These are phyloP conservation scores for Vigna angularis DNA, from an alignment of 306 rosid species.

Conservation along the genomic window DNA sequence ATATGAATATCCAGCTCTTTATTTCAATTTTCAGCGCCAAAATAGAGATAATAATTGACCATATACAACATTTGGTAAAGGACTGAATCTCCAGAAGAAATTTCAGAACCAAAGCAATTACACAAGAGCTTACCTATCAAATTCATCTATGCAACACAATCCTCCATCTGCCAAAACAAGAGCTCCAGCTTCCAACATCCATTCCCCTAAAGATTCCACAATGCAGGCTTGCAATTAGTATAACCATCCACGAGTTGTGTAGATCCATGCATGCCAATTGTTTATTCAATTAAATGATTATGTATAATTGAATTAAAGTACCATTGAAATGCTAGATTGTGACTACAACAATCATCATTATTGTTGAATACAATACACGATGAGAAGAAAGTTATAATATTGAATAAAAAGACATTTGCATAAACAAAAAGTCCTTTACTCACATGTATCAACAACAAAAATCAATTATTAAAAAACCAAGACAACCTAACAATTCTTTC, in stretches of 20 bases:
- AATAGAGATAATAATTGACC: conserved; percentile 26
- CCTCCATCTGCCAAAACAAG: conserved; percentile 99
- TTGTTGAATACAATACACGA: conserved; percentile 1
- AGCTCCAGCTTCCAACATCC: conserved; percentile 99
- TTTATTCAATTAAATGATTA: background rate
- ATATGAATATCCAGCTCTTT: background rate
- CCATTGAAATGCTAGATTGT: conserved; percentile 29
- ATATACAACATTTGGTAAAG: conserved; percentile 34
- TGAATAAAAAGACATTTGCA: background rate
- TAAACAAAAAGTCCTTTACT: conserved; percentile 7
- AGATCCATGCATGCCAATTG: conserved; percentile 37
- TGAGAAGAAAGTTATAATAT: background rate
- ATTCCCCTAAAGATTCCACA: conserved; percentile 70
- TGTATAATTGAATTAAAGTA: conserved; percentile 8
- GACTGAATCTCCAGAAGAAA: conserved; percentile 25
- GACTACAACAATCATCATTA: conserved; percentile 21
- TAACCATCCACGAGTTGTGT: background rate
- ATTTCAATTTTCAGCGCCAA: conserved; percentile 23
- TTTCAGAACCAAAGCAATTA: conserved; percentile 27
- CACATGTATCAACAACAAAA: background rate
- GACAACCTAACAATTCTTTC: conserved; percentile 22
- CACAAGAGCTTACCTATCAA: conserved; percentile 68
- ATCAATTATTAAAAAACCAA: background rate
- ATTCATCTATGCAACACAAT: conserved; percentile 96
- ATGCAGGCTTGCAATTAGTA: conserved; percentile 32